Conservation (phyloP, 208 protist species). For the Acanthamoeba triangularis region DNA sequence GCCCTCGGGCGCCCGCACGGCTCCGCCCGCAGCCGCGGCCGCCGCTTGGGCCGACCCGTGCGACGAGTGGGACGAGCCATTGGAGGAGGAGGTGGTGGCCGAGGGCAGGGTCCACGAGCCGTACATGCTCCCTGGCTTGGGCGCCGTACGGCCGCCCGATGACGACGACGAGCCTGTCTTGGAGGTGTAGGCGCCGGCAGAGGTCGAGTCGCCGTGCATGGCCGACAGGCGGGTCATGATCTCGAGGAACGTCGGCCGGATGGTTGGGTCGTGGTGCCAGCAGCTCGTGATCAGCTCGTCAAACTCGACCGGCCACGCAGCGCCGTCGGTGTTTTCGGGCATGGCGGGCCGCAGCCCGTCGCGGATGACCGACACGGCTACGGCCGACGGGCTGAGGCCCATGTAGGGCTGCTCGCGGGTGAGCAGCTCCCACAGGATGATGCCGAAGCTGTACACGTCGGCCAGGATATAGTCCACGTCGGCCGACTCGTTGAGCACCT, state of each 20-base stretch:
- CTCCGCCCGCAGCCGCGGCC: not conserved
- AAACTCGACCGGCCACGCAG: not conserved
- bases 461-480: conserved; percentile 20
- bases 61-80: not conserved
- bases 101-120: conserved; percentile 15
- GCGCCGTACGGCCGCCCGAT: not conserved
- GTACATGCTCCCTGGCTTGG: conserved; percentile 3
- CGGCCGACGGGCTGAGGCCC: conserved; percentile 32
- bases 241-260: conserved; percentile 60
- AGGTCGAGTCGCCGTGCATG: conserved; percentile 35
- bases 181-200: not conserved
- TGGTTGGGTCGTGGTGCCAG: not conserved
- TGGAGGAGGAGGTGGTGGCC: not conserved
- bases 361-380: conserved; percentile 34
- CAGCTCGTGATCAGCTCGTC: conserved; percentile 22
- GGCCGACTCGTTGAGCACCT: conserved; percentile 11
- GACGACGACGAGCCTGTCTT: not conserved
- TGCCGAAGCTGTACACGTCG: conserved; percentile 63
- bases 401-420: conserved; percentile 42
- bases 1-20: not conserved
- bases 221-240: conserved; percentile 41
- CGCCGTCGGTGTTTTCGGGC: not conserved
- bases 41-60: not conserved
- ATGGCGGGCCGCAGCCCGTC: not conserved
- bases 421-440: conserved; percentile 68